Evolutionary conservation across 1,139 yeast species (phyloP), one percentile per base, ranked within the genome.

Genomic region (Scheffersomyces parashehatae): DNA sequence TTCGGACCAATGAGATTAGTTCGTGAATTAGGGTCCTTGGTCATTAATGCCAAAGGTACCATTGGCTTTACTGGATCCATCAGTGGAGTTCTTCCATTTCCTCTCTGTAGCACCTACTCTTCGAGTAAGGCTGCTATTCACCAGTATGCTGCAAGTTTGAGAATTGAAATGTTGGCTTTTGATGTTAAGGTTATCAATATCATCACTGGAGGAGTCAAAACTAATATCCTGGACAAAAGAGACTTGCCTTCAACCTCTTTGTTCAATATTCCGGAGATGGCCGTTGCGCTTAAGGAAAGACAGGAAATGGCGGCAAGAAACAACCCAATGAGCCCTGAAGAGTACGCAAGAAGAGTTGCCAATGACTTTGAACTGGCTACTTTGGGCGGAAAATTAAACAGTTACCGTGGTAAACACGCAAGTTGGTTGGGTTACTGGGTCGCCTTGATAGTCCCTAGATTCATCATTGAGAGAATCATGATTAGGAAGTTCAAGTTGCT

Each of bases 121-220:
- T 75, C 91, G 2, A 65, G 85, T 1, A 88, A 88, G 58, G 89
- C 95, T 2, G 95, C 95, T 1, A 78, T 88, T 42, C 88, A 85
- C 56, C 82, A 78, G 47, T 88, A 82, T 59, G 86, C 88, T 1
- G 73, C 78, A 40, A 74, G 76, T 2, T 68, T 87, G 43, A 79
- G 85, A 38, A 58, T 84, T 30, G 95, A 88, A 63, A 59, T 88
- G 73, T 79, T 77, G 56, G 88, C 91, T 2, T 85, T 86, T 55
- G 87, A 77, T 14, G 93, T 88, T 14, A 72, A 79, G 42, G 95
- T 88, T 2, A 70, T 88, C 46, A 86, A 85, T 40, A 79, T 85
- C 3, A 67, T 82, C 38, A 85, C 95, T 5, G 89, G 65, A 34
- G 88, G 83, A 32, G 88, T 84, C 20, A 62, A 70, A 33, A 85